Conservation (phyloP, 257 asterid genomes). For the Pogostemon cablin region DNA sequence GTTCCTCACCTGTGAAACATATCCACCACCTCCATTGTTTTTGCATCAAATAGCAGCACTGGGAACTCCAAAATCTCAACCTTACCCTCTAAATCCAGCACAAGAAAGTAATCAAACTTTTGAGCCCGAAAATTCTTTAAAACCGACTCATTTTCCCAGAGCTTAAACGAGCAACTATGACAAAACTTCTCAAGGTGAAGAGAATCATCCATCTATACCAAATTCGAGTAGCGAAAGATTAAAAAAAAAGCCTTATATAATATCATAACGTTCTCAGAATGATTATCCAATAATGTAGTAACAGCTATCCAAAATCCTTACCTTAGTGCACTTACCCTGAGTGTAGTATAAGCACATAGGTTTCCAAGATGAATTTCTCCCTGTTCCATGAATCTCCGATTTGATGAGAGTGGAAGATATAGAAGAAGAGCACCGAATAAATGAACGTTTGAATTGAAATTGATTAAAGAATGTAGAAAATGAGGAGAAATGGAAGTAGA, state of each 20-base stretch:
- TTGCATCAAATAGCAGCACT: constrained; percentile 76
- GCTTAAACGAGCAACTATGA: constrained; percentile 60
- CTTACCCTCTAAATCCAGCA: constrained; percentile 99
- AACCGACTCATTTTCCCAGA: constrained; percentile 37
- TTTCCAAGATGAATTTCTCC: constrained; percentile 58
- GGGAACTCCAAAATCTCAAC: constrained; percentile 96
- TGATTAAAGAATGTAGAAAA: constrained; percentile 29
- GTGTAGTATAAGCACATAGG: constrained; percentile 84
- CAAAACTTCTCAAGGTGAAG: constrained; percentile 65
- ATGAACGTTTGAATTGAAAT: constrained; percentile 27
- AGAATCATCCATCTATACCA: constrained; percentile 69
- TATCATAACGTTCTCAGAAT: not conserved
- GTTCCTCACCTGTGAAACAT: constrained; percentile 76
- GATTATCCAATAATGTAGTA: not conserved
- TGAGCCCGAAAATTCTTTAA: constrained; percentile 49
- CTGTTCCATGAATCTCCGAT: constrained; percentile 30
- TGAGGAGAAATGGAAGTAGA: constrained; percentile 27
- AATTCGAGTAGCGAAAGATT: constrained; percentile 2
- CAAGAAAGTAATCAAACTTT: constrained; percentile 76
- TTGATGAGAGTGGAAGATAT: constrained; percentile 38
- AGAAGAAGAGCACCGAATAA: constrained; percentile 40
- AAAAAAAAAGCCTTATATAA: not conserved
- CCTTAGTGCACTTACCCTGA: constrained; percentile 90
- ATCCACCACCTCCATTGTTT: constrained; percentile 72
- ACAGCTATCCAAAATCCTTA: constrained; percentile 30